These are phyloP conservation scores for Metschnikowia drakensbergensis DNA, from an alignment of 805 yeast genomes.

Conservation along the genomic window DNA sequence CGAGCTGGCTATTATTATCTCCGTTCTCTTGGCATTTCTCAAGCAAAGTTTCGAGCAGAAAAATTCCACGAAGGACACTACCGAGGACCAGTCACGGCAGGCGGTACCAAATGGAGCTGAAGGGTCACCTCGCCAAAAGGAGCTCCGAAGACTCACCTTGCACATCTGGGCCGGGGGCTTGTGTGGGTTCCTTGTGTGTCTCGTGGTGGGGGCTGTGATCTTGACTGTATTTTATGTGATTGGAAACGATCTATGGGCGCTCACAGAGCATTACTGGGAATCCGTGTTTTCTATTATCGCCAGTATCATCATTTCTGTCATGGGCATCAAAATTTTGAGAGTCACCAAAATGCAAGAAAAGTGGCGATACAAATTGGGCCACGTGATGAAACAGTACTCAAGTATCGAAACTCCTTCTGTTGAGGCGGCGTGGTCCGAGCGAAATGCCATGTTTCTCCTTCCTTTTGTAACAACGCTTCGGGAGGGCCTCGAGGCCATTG, in stretches of 20 bases:
- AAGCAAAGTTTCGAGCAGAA: conserved; percentile 9
- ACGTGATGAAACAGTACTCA: conserved; percentile 23
- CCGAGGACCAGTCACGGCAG: neutral
- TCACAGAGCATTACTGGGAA: conserved; percentile 48
- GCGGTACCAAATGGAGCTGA: neutral
- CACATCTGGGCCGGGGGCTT: conserved; percentile 46
- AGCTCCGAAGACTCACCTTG: conserved; percentile 21
- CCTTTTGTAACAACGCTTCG: conserved; percentile 85
- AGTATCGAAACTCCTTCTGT: conserved; percentile 19
- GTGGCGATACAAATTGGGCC: conserved; percentile 39
- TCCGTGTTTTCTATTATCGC: conserved; percentile 43
- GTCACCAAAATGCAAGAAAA: conserved; percentile 43
- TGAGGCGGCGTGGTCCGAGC: conserved; percentile 35
- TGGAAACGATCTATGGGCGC: conserved; percentile 43
- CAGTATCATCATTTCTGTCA: conserved; percentile 41
- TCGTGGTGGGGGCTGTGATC: conserved; percentile 38
- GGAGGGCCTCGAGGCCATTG: conserved; percentile 90
- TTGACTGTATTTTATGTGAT: conserved; percentile 37
- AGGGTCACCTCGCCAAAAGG: conserved; percentile 8
- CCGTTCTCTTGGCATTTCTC: conserved; percentile 21
- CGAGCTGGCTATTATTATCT: conserved; percentile 21
- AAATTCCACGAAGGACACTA: neutral
- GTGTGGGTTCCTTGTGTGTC: conserved; percentile 36
- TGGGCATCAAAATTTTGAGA: conserved; percentile 44
- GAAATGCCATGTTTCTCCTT: conserved; percentile 67